Percentiles rank a stretch among this genome's conserved stretches.
These are phyloP conservation scores for Scheffersomyces spartinae DNA, from an alignment of 805 yeast genomes.

Conservation along the genomic window DNA sequence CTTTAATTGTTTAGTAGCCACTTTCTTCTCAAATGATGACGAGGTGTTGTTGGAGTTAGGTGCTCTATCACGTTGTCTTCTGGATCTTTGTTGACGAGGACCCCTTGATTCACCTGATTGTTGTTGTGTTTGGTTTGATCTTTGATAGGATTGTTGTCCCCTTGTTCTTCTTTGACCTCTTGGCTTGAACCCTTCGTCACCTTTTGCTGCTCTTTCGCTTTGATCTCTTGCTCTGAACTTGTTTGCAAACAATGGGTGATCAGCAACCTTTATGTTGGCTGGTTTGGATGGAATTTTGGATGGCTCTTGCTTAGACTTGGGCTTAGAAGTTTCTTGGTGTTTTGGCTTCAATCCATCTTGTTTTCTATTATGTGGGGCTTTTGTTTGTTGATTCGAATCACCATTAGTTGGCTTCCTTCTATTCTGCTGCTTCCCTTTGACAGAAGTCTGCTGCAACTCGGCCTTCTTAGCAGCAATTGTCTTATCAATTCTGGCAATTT, in stretches of 20 bases:
- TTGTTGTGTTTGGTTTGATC: no score
- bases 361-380: constrained; percentile 1
- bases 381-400: background rate
- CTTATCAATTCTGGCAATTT: constrained; percentile 2
- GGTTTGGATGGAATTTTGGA: constrained; percentile 1
- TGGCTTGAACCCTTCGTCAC: background rate
- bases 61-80: constrained; percentile 2
- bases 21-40: constrained; percentile 1
- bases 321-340: background rate
- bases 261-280: constrained; percentile 7
- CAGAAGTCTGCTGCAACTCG: no score
- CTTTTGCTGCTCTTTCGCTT: constrained; percentile 2
- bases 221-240: constrained; percentile 1
- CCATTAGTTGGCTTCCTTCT: constrained; percentile 3
- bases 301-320: constrained; percentile 1
- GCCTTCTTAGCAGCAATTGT: constrained; percentile 1
- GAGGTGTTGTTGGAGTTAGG: background rate
- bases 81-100: constrained; percentile 1
- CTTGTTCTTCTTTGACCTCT: background rate
- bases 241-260: constrained; percentile 10
- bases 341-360: constrained; percentile 1
- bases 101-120: background rate
- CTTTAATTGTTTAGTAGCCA: background rate
- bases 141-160: no score
- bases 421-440: no score